Evolutionary conservation across 208 protist genomes (phyloP), one percentile per base, ranked within the genome.

Genomic region (Acanthamoeba divionensis): DNA sequence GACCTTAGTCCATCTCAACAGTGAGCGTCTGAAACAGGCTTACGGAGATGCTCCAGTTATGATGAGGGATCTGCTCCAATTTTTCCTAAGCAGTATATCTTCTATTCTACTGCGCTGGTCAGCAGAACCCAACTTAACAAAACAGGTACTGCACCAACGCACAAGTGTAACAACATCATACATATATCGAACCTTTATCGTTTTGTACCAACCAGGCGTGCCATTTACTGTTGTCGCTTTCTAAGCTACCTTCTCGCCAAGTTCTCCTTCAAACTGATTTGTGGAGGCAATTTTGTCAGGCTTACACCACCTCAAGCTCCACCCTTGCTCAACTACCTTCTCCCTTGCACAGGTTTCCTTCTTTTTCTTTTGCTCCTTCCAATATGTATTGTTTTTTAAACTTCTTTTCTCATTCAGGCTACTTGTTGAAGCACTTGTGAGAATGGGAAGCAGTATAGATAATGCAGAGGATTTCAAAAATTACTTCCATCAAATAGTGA

Each of bases 1-100:
- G 63, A 71, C 63, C 24, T 44, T 36, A 48, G 52, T 36, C 15
- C 63, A 8, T 71, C n/a, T 8, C 3, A n/a, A 26, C 36, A 75
- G 66, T 47, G 66, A 75, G 66, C 0, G 66, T 15, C 29, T 75
- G 36, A 31, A 54, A 45, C 41, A 36, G 66, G 66, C 66, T n/a
- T 75, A 75, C 29, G 66, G 66, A 2, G 9, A 36, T 0, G 52
- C 66, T 18, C 41, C 41, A 6, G 66, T 36, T 0, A 75, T 75
- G 66, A 41, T 75, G 8, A 18, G 21, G 41, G 52, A 75, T 45
- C 45, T 75, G 66, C 26, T 75, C 15, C 66, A 75, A 45, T 75
- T 75, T 45, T 75, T 75, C 66, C 52, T 75, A 36, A 54, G 41
- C n/a, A 75, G 66, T 45, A 75, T 75, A 15, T 75, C 66, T 0